These are phyloP conservation scores for Neurospora sp. DNA, from an alignment of 495 filamentous ascomycete species.

Conservation along the genomic window DNA sequence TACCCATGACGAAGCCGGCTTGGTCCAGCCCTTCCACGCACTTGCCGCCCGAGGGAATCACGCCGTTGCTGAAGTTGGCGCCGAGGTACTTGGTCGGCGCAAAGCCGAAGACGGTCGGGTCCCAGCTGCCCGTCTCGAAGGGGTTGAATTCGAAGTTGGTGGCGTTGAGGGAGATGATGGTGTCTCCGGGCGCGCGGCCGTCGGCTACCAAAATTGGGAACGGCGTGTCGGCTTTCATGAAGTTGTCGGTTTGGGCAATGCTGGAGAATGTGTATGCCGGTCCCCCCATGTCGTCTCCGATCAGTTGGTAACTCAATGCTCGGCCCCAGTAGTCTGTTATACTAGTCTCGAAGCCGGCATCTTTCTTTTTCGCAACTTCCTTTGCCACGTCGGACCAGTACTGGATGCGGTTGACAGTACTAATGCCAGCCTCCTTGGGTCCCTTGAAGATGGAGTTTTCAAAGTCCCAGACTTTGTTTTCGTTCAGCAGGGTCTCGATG, in stretches of 20 bases:
- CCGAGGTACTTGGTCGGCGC: slow-evolving; percentile 66
- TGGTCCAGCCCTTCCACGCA: slow-evolving; percentile 83
- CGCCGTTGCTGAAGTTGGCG: slow-evolving; percentile 64
- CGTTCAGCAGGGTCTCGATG: slow-evolving; percentile 51
- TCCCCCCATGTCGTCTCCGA: slow-evolving; percentile 69
- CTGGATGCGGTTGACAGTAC: slow-evolving; percentile 32
- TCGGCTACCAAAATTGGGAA: slow-evolving; percentile 79
- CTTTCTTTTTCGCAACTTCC: slow-evolving; percentile 52
- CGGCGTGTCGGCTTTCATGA: slow-evolving; percentile 60
- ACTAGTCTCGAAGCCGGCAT: slow-evolving; percentile 64
- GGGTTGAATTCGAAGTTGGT: slow-evolving; percentile 85
- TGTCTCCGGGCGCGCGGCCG: slow-evolving; percentile 55
- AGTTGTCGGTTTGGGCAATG: slow-evolving; percentile 58
- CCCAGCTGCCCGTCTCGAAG: slow-evolving; percentile 76
- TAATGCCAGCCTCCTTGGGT: slow-evolving; percentile 26
- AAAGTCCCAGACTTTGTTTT: slow-evolving; percentile 63
- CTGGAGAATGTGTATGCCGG: slow-evolving; percentile 80
- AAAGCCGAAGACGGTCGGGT: slow-evolving; percentile 74
- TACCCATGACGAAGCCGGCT: slow-evolving; percentile 78
- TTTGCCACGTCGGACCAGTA: slow-evolving; percentile 60
- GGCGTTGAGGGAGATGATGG: slow-evolving; percentile 59
- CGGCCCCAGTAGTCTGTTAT: slow-evolving; percentile 87
- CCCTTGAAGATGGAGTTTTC: slow-evolving; percentile 59
- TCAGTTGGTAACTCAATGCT: slow-evolving; percentile 72
- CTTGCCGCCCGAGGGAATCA: slow-evolving; percentile 42